Base-by-base conservation (phyloP, 2,329 filamentous ascomycete species). In the Epichloe typhina region DNA sequence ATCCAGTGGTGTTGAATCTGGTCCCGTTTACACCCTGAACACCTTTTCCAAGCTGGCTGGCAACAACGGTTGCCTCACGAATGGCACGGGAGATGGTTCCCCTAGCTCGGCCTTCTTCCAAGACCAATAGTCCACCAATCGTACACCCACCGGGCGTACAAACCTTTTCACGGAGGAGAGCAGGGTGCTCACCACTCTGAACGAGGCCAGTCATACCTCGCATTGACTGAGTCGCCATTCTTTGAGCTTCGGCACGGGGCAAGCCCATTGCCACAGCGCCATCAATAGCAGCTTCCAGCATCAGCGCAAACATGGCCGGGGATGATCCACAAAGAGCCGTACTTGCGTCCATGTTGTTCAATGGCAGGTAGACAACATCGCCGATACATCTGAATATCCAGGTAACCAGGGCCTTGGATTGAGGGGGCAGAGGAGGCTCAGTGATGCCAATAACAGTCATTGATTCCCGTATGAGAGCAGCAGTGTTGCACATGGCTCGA, bases 401-500 rank as follows among this genome's bases (percentile, higher is more conserved):
- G 33, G 77, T 81, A 17, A 88, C 76, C 11, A 90, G 73, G 53
- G 61, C 66, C 44, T 76, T 70, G 33, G 74, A 74, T 17, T 72
- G 67, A 1, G 72, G 62, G 5, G 75, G 71, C 13, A 87, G 70
- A 3, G 81, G 74, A 8, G 82, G 79, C 8, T 70, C 72, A 6
- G 75, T 72, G 44, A 75, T 80, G 46, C 80, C 82, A 57, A 95
- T 84, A 50, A 93, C 81, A 4, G 84, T 91, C 86, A 93, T 93
- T 58, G 79, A 83, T 66, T 94, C 83, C 45, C 86, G 72, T 52
- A 94, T 84, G 46, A 86, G 75, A 26, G 83, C 82, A 11, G 88
- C 87, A 0, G 86, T 90, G 70, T 94, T 94, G 58, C 88, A 88
- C 79, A 94, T 88, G 50, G 84, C 87, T 35, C 88, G 76, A 4